phyloP scores from a whole-genome alignment of 2,329 filamentous ascomycete genomes.

The Scleromitrula shiraiana region DNA sequence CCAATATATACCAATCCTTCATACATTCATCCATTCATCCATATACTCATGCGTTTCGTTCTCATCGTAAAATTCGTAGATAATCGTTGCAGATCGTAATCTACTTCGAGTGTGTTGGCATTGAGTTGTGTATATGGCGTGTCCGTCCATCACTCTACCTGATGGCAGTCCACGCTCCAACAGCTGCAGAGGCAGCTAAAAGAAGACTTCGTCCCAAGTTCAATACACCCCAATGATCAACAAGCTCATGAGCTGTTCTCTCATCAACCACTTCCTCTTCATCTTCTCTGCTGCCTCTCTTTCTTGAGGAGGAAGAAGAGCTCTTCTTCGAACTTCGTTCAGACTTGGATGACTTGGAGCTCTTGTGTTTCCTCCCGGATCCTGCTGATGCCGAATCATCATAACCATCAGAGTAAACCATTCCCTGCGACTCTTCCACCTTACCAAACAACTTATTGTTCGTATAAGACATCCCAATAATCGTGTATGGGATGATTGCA shows the following conservation, averaged over 20 bases:
- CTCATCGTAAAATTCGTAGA: not conserved
- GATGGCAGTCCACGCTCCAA: conserved; percentile 26
- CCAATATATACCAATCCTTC: not conserved
- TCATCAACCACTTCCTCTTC: conserved; percentile 36
- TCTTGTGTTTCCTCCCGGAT: conserved; percentile 6
- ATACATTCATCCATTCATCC: not conserved
- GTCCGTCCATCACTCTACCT: conserved; percentile 2
- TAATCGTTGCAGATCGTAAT: not conserved
- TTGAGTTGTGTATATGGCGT: not conserved
- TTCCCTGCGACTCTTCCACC: conserved; percentile 32
- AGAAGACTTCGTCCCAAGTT: conserved; percentile 39
- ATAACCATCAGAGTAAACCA: conserved; percentile 17
- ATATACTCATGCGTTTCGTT: not conserved
- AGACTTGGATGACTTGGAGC: conserved; percentile 2
- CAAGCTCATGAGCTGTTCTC: conserved; percentile 42
- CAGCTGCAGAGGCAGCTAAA: conserved; percentile 18
- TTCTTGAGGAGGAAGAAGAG: conserved; percentile 3
- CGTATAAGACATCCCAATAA: conserved; percentile 37
- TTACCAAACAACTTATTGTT: conserved; percentile 42
- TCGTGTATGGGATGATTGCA: conserved; percentile 44
- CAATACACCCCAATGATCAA: conserved; percentile 48
- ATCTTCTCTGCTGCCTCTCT: conserved; percentile 20
- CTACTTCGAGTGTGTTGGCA: not conserved
- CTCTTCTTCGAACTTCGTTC: conserved; percentile 8
- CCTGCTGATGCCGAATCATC: conserved; percentile 3